Evolutionary conservation across 345 rosid genomes (phyloP).

Genomic region (Heritiera fomes): DNA sequence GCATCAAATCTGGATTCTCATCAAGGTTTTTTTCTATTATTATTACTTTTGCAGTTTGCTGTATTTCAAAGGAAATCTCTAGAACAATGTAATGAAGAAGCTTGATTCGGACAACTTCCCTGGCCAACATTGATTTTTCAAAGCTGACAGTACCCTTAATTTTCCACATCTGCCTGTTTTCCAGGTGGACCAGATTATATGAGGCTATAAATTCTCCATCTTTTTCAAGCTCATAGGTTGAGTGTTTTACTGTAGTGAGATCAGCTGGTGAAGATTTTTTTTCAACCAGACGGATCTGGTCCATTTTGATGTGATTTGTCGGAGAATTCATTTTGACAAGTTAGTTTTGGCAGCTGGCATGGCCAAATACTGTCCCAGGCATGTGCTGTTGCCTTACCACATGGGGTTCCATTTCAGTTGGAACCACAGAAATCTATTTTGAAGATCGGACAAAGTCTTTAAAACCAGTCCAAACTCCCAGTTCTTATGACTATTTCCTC

Average conservation of each 20-base stretch:
- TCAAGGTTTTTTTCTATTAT: background rate
- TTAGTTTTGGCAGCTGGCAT: background rate
- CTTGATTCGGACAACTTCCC: background rate
- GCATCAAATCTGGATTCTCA: background rate
- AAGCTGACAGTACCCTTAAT: background rate
- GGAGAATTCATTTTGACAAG: background rate
- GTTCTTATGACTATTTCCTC: background rate
- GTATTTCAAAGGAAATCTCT: background rate
- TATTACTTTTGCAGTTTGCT: background rate
- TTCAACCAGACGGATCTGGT: background rate
- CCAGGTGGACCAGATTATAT: background rate
- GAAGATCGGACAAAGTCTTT: background rate
- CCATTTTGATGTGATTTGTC: constrained; percentile 13
- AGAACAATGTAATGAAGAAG: background rate
- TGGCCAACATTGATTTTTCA: background rate
- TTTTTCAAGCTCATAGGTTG: background rate
- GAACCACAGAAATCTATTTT: background rate
- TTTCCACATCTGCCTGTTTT: background rate
- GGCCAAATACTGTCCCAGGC: background rate
- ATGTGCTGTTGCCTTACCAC: constrained; percentile 5
- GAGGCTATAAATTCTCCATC: background rate
- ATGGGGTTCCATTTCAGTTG: background rate
- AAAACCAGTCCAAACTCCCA: background rate
- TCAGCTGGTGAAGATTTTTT: background rate
- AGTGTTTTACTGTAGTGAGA: background rate